Base-by-base conservation (phyloP, 352 stramenopile genomes). In the Pythium grandisporangium region DNA sequence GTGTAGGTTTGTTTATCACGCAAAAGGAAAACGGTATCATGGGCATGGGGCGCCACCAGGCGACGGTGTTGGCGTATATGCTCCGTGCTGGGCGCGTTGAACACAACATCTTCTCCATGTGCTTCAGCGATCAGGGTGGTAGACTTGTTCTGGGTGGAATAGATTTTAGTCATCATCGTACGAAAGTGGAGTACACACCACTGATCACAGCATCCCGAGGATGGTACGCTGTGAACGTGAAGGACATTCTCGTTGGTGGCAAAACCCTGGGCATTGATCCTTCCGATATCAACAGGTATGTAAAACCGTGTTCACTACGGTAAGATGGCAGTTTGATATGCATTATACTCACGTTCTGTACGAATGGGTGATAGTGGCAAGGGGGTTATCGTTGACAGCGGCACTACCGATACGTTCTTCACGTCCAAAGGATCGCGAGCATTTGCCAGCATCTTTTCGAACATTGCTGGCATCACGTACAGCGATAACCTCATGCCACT, bases 21-120 rank as follows among this genome's bases (percentile, higher is more conserved):
- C 84, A 95, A 38, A 82, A 87, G 24, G 80, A 88, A 51, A 92
- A 95, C 46, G 84, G 84, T 2, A 95, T 95, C 46, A 95, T 95
- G 77, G 84, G 84, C 4, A 59, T 95, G 23, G 77, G 77, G 2
- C 73, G 72, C 6, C 60, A 87, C 41, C 52, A 55, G 13, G 55
- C 65, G 8, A 92, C 78, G 1, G 47, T 94, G 26, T 58, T 93
- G 53, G 61, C 76, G 16, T 70, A 87, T 41, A 71, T 95, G 61
- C 45, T 90, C 19, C 50, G 48, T 29, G 64, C 66, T 16, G 66
- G 70, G 7, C 62, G 65, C 6, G 22, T 88, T 24, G 54, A 66
- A 19, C 62, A 83, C 12, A 63, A 88, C 27, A 42, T 86, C 21
- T 95, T 95, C 44, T 73, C 80, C 27, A 57, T 95, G 26, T 95